Evolutionary conservation across 345 rosid species (phyloP), one percentile per base, ranked within the genome.

Genomic region (Populus davidiana): DNA sequence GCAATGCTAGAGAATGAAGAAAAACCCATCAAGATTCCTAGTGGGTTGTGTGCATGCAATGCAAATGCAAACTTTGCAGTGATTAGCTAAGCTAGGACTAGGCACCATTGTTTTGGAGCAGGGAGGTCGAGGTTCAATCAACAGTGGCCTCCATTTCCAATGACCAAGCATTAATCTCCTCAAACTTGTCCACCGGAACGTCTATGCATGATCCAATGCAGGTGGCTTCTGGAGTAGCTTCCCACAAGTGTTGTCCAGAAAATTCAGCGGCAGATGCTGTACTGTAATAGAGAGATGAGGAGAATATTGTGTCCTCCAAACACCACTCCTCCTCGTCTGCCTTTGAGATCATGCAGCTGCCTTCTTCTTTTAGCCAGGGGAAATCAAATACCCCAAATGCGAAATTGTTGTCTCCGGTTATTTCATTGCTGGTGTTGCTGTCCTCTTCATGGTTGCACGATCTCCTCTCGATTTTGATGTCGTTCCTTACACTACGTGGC

Each of bases 301-400:
- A 73, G 79, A 86, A 81, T 0, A 18, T 21, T 20, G 63, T 41
- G 83, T 86, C 85, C 69, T 88, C 69, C 69, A 85, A 75, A 76
- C 76, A 74, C 84, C 90, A 86, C 27, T 88, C 89, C 33, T 85
- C 59, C n/a, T 52, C 47, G 47, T 43, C 87, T 6, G 87, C 77
- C 65, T 79, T 78, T 0, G 82, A 83, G 63, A 91, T 85, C 86
- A 86, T 81, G 47, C 91, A 9, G 63, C 62, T 8, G 13, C 27
- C 5, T 3, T 10, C 88, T 73, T 89, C 91, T 33, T 75, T 75
- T 61, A 88, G 76, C 94, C 93, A 89, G 1, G 93, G 94, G 75
- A 89, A 89, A 77, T 91, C 94, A 36, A 89, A 91, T 25, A 88
- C 94, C 44, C 90, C 89, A 1, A 78, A 68, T 36, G 29, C 82